These are phyloP conservation scores for Thielaviopsis euricoi DNA, from an alignment of 2,329 filamentous ascomycete species.

Conservation along the genomic window DNA sequence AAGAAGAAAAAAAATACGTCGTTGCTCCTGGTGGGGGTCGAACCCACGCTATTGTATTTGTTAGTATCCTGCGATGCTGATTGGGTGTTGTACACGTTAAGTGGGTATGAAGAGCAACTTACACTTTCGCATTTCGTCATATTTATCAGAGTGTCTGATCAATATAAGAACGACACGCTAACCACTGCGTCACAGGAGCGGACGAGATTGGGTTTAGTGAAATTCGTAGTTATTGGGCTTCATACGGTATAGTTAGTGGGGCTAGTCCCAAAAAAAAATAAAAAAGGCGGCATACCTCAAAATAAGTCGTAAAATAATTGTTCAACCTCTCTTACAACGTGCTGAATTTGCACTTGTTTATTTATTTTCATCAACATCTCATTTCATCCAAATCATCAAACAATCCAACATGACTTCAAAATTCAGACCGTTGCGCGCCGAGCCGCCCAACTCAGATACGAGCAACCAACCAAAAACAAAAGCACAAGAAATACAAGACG, in stretches of 20 bases:
- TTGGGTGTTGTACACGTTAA: neutral
- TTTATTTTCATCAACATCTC: neutral
- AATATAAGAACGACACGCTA: slow-evolving; percentile 15
- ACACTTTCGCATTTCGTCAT: slow-evolving; percentile 14
- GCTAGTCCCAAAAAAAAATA: too few species aligned
- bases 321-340: too few species aligned
- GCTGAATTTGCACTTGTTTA: too few species aligned
- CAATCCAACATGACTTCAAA: slow-evolving; percentile 1
- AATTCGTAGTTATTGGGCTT: slow-evolving; percentile 1
- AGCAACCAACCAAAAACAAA: neutral
- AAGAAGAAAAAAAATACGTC: slow-evolving; percentile 8
- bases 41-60: slow-evolving; percentile 13
- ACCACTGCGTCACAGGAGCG: slow-evolving; percentile 14
- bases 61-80: slow-evolving; percentile 7
- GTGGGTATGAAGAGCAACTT: neutral
- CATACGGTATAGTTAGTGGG: neutral
- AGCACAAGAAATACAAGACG: slow-evolving; percentile 18
- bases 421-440: neutral
- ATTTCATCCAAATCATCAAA: slow-evolving; percentile 2
- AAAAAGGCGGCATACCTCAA: too few species aligned
- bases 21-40: slow-evolving; percentile 14
- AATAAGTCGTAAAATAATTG: too few species aligned
- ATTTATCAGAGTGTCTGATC: slow-evolving; percentile 12
- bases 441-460: neutral
- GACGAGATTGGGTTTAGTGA: slow-evolving; percentile 7